Percentiles rank a stretch among this genome's conserved stretches.
Conservation (phyloP, 139 green algal species). For the Auxenochlorella protothecoides region DNA sequence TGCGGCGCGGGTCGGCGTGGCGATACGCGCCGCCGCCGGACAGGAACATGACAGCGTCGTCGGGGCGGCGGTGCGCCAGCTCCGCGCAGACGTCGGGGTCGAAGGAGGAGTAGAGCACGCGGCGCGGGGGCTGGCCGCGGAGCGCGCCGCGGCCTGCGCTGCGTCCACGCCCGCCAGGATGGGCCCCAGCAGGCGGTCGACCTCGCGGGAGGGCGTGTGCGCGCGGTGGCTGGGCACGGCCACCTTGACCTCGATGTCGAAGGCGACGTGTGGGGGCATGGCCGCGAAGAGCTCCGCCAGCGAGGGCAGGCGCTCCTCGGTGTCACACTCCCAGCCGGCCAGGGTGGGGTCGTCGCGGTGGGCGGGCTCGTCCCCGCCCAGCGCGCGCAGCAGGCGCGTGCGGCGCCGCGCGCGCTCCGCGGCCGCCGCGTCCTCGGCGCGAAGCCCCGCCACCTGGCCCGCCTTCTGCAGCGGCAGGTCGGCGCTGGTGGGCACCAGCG, state of each 20-base stretch:
- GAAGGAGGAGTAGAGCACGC: slow-evolving; percentile 70
- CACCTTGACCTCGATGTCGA: slow-evolving; percentile 89
- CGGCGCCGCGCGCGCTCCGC: neutral
- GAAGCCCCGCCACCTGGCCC: neutral
- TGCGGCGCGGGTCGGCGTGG: slow-evolving; percentile 59
- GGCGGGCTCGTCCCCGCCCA: slow-evolving; percentile 7
- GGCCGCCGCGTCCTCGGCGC: slow-evolving; percentile 9
- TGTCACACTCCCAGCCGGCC: slow-evolving; percentile 8
- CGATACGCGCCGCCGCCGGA: slow-evolving; percentile 39
- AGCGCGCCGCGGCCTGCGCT: neutral
- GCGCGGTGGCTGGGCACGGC: slow-evolving; percentile 36
- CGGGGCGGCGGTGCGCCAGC: slow-evolving; percentile 19
- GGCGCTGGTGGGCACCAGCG: slow-evolving; percentile 26
- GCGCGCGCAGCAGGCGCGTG: slow-evolving; percentile 18
- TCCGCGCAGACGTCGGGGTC: slow-evolving; percentile 70
- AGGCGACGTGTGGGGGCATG: slow-evolving; percentile 46
- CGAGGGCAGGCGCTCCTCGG: slow-evolving; percentile 57
- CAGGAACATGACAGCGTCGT: slow-evolving; percentile 66
- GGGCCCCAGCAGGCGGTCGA: slow-evolving; percentile 39
- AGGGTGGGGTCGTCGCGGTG: slow-evolving; percentile 12
- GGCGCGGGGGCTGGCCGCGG: slow-evolving; percentile 4
- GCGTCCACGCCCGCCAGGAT: slow-evolving; percentile 24
- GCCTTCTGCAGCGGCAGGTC: neutral
- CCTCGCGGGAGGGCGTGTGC: slow-evolving; percentile 41
- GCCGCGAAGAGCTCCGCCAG: slow-evolving; percentile 40